These are phyloP conservation scores for Irineochytrium annulatum DNA, from an alignment of 192 early-diverging fungal species.

Conservation along the genomic window DNA sequence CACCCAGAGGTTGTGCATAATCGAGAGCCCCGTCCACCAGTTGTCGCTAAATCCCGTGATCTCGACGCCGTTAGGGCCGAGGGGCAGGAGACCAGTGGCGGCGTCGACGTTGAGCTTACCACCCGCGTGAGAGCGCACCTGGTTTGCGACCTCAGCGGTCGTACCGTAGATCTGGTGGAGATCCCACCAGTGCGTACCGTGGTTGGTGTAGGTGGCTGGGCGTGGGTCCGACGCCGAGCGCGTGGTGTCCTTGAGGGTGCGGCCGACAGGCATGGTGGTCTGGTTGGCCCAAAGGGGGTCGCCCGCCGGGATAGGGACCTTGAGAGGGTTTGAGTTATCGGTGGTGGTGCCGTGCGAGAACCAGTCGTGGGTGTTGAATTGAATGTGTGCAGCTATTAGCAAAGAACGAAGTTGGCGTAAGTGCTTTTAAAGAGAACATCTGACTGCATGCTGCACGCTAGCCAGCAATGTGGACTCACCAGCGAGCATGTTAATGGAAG, in stretches of 20 bases:
- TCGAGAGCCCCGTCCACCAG: conserved; percentile 28
- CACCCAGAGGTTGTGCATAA: conserved; percentile 28
- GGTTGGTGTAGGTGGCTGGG: conserved; percentile 10
- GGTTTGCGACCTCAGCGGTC: not conserved
- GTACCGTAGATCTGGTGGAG: conserved; percentile 28
- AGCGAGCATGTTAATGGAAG: not conserved
- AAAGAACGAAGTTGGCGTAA: not conserved
- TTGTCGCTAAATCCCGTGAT: conserved; percentile 27
- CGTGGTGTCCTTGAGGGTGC: conserved; percentile 11
- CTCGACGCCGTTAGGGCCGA: conserved; percentile 19
- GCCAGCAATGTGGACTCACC: no score
- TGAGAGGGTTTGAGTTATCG: conserved; percentile 13
- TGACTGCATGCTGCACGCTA: not conserved
- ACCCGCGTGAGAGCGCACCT: conserved; percentile 14
- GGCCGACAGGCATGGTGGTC: conserved; percentile 1
- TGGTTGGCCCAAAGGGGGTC: conserved; percentile 11
- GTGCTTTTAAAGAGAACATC: not conserved
- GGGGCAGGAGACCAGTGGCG: conserved; percentile 6
- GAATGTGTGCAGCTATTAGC: conserved; percentile 9
- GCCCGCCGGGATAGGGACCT: conserved; percentile 19
- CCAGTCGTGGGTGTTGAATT: conserved; percentile 38
- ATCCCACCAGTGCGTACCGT: conserved; percentile 32
- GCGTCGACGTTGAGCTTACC: conserved; percentile 25
- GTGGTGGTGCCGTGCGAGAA: conserved; percentile 13
- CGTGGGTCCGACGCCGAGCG: not conserved